Conservation (phyloP, 2,329 filamentous ascomycete genomes). For the Trichoderma guizhouense region DNA sequence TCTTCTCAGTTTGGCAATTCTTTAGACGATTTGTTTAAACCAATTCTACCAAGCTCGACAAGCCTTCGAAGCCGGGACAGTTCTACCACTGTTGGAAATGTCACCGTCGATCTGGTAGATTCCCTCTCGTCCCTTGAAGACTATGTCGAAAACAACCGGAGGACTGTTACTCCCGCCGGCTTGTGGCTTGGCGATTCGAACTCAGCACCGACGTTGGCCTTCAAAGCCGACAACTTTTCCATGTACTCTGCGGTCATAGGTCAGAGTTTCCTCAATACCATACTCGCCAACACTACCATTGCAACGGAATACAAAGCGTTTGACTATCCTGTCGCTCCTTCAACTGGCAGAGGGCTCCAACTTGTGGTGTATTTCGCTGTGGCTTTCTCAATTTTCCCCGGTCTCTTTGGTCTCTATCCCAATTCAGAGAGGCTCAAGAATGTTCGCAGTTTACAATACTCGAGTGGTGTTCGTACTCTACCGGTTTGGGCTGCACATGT, state of each 20-base stretch:
- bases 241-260: slow-evolving; percentile 51
- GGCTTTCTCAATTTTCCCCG: slow-evolving; percentile 71
- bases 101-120: slow-evolving; percentile 31
- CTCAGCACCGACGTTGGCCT: slow-evolving; percentile 63
- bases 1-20: slow-evolving; percentile 21
- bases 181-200: slow-evolving; percentile 64
- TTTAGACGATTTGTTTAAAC: slow-evolving; percentile 18
- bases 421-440: slow-evolving; percentile 71
- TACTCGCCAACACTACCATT: slow-evolving; percentile 64
- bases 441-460: slow-evolving; percentile 79
- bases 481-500: slow-evolving; percentile 79
- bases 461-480: slow-evolving; percentile 74
- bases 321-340: slow-evolving; percentile 64
- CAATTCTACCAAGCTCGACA: slow-evolving; percentile 12
- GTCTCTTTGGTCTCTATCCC: slow-evolving; percentile 79
- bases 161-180: slow-evolving; percentile 69
- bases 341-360: slow-evolving; percentile 67
- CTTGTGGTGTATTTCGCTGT: slow-evolving; percentile 74
- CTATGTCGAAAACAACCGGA: slow-evolving; percentile 60
- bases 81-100: slow-evolving; percentile 9
- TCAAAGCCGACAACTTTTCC: slow-evolving; percentile 56
- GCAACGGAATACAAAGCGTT: slow-evolving; percentile 67
- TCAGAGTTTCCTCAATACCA: slow-evolving; percentile 58
- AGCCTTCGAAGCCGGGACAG: slow-evolving; percentile 17
- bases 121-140: slow-evolving; percentile 63